Evolutionary conservation across 2,329 filamentous ascomycete species (phyloP), one percentile per base, ranked within the genome.

Genomic region (Aspergillus quadricinctus): DNA sequence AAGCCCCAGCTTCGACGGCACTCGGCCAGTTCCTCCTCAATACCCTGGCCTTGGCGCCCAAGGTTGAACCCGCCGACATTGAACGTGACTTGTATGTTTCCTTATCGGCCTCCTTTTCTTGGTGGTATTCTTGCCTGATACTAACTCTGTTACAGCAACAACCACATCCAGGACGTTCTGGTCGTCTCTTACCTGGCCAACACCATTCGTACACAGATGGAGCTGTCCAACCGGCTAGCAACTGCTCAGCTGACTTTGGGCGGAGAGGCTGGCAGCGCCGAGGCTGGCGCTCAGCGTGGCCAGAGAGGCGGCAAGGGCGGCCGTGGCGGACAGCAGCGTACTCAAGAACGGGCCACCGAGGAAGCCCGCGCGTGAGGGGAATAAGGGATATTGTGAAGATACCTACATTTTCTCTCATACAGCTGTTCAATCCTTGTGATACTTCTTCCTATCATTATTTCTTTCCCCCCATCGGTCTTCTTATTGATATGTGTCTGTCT

Each of bases 121-220:
- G 3, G n/a, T 49, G n/a, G 46, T 37, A n/a, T 55, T 68, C 57
- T 37, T 23, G 7, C 11, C 31, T 27, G 28, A 49, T 56, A 52
- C 71, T 76, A 72, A 74, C 50, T 25, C 6, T 28, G 51, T 50
- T 37, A 41, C 71, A 85, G 83, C 85, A 99, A 99, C 86, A 96
- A 96, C 82, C 94, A 99, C 80, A 92, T 99, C 77, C 94, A 99
- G 81, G 94, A 99, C 75, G 92, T 99, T 59, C 87, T 99, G 64
- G 92, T 97, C 76, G 92, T 99, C 68, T 96, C 92, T 65, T 99
- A 99, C 81, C 84, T 99, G 63, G 92, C 94, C 75, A 99, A 97
- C 83, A 97, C 92, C 64, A 96, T 97, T 78, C 91, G 93, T 76
- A 97, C 93, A 66, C 94, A 99, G 81, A 97, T 99, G 80, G 94